Percentiles rank a stretch among this genome's conserved stretches.
Conservation (phyloP, 2,329 filamentous ascomycete genomes). For the Fonsecaea pedrosoi region DNA sequence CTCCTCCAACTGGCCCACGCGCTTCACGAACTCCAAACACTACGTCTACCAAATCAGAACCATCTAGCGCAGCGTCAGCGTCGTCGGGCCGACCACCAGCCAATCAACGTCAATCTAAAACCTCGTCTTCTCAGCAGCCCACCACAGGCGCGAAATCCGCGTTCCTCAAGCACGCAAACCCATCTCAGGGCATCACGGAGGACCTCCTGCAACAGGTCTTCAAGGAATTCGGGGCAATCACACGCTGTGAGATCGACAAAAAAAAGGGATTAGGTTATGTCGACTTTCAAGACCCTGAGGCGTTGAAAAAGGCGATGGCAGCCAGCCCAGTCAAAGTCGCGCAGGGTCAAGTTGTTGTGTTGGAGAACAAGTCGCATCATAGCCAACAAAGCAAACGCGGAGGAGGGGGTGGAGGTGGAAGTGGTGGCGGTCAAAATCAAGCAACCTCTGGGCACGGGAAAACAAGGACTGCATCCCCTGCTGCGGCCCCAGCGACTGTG, state of each 20-base stretch:
- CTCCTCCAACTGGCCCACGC: conserved; percentile 39
- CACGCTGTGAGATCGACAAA: conserved; percentile 88
- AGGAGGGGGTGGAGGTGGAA: conserved; percentile 9
- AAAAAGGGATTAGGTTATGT: conserved; percentile 95
- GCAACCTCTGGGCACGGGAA: conserved; percentile 14
- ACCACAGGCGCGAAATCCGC: conserved; percentile 66
- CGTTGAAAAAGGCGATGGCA: conserved; percentile 77
- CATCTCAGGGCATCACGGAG: conserved; percentile 91
- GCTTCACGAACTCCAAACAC: conserved; percentile 33
- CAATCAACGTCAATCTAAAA: not conserved
- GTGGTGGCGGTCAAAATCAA: conserved; percentile 10
- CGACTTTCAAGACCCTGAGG: conserved; percentile 77
- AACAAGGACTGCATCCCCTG: conserved; percentile 8
- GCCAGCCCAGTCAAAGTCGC: conserved; percentile 83
- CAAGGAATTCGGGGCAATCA: conserved; percentile 73
- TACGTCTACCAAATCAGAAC: conserved; percentile 14
- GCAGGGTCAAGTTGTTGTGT: conserved; percentile 83
- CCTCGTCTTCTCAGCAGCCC: conserved; percentile 44
- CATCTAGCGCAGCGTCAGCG: conserved; percentile 15
- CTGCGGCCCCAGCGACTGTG: not conserved
- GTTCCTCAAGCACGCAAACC: conserved; percentile 82
- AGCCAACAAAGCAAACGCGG: conserved; percentile 30
- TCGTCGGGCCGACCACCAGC: conserved; percentile 15
- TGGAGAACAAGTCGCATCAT: conserved; percentile 70
- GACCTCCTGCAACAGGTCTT: conserved; percentile 76